phyloP scores from a whole-genome alignment of 805 yeast species.

The Maudiozyma bulderi region DNA sequence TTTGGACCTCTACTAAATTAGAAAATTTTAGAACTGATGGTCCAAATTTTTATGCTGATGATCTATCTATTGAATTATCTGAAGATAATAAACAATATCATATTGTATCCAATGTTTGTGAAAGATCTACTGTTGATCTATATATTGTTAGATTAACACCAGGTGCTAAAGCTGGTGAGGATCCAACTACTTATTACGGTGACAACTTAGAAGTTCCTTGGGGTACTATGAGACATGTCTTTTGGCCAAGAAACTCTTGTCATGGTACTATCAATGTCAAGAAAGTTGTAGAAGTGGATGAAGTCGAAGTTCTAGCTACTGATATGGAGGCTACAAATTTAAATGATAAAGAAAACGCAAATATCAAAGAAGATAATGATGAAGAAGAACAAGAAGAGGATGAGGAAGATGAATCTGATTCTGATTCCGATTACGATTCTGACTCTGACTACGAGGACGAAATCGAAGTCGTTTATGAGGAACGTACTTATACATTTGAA shows the following conservation, averaged over 20 bases:
- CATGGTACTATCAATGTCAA: conserved; percentile 51
- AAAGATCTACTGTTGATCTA: conserved; percentile 63
- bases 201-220: conserved; percentile 77
- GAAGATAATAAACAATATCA: conserved; percentile 46
- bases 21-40: conserved; percentile 70
- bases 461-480: conserved; percentile 14
- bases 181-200: conserved; percentile 82
- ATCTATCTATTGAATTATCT: conserved; percentile 51
- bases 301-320: conserved; percentile 8
- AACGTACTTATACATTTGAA: conserved; percentile 16
- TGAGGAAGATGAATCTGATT: conserved; percentile 14
- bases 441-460: conserved; percentile 12
- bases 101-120: conserved; percentile 53
- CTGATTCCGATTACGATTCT: conserved; percentile 10
- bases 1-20: conserved; percentile 90
- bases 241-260: conserved; percentile 86
- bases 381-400: conserved; percentile 10
- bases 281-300: conserved; percentile 16
- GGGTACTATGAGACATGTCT: conserved; percentile 94
- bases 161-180: conserved; percentile 82
- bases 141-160: conserved; percentile 51
- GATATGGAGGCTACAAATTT: conserved; percentile 1
- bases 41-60: conserved; percentile 69
- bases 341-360: conserved; percentile 2
- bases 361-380: conserved; percentile 6